Evolutionary conservation across 2,329 filamentous ascomycete genomes (phyloP), one percentile per base, ranked within the genome.

Genomic region (Epichloe typhina): DNA sequence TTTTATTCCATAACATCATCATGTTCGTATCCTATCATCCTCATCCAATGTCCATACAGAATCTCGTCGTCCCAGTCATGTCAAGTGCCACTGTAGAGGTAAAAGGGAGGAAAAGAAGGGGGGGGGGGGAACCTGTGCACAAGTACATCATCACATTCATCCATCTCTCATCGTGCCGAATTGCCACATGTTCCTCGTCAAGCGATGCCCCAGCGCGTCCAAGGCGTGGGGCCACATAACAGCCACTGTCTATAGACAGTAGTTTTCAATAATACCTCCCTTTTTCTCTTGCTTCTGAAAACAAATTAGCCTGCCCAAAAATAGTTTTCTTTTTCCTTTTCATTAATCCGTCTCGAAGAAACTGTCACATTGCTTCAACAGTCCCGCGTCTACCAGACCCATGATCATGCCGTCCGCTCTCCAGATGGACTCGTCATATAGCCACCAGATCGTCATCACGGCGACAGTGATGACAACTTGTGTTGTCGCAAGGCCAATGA

Each of bases 391-490:
- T 6, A 75, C 66, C 13, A 74, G 59, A 4, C 67, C 67, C 72
- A 77, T 72, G 5, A 72, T 63, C 50, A 62, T 61, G 4, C 74
- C 74, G 53, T 77, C 74, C 37, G 68, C 57, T 33, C 69, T 58
- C 56, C 67, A 62, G 2, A 76, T 61, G 3, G 58, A 50, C 58
- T 73, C 70, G 36, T 69, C 71, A 47, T 59, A 68, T 40, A 67
- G 61, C 61, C 67, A 72, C 67, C 72, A 75, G 3, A 66, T 61
- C 0, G 52, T 59, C 11, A 62, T 65, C 3, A 66, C 60, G 1
- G 53, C 58, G 1, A 55, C 59, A 0, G 63, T 68, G 4, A 77
- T 53, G 9, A 68, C 53, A 4, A 71, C 55, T 57, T 76, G 73
- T 4, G 67, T 58, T 3, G 69, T 63, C 1, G 63, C 67, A 6